Evolutionary conservation across 768 basidiomycete genomes (phyloP).

Genomic region (Suillus clintonianus): DNA sequence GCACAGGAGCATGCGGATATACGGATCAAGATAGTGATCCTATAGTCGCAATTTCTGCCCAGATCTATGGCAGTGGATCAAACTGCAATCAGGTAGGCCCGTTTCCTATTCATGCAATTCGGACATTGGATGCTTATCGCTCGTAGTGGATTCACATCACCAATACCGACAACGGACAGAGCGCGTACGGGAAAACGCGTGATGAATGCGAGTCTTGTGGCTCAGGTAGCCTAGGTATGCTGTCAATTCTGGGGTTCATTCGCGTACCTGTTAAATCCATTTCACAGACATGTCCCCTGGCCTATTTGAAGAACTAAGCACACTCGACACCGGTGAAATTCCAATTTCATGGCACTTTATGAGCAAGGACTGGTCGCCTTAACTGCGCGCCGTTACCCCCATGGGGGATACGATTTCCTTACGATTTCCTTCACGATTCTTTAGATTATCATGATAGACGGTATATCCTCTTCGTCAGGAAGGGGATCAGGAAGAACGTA

Average conservation of each 20-base stretch:
- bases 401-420: neutral
- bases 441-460: constrained; percentile 11
- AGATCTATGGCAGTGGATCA: constrained; percentile 52
- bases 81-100: constrained; percentile 62
- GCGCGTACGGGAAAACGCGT: constrained; percentile 48
- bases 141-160: constrained; percentile 60
- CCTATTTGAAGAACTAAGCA: constrained; percentile 55
- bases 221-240: constrained; percentile 56
- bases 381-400: constrained; percentile 11
- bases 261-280: constrained; percentile 7
- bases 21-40: constrained; percentile 47
- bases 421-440: neutral
- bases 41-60: constrained; percentile 63
- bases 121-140: constrained; percentile 1
- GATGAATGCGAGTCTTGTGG: constrained; percentile 65
- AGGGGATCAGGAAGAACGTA: constrained; percentile 11
- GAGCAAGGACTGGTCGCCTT: constrained; percentile 46
- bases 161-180: constrained; percentile 55
- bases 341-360: constrained; percentile 64
- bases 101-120: neutral
- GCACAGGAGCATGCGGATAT: constrained; percentile 65
- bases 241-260: neutral
- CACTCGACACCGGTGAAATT: constrained; percentile 51
- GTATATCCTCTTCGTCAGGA: constrained; percentile 12
- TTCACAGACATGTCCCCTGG: constrained; percentile 64